Evolutionary conservation across 140 eudicot genomes (phyloP).

Genomic region (Cichorium intybus): DNA sequence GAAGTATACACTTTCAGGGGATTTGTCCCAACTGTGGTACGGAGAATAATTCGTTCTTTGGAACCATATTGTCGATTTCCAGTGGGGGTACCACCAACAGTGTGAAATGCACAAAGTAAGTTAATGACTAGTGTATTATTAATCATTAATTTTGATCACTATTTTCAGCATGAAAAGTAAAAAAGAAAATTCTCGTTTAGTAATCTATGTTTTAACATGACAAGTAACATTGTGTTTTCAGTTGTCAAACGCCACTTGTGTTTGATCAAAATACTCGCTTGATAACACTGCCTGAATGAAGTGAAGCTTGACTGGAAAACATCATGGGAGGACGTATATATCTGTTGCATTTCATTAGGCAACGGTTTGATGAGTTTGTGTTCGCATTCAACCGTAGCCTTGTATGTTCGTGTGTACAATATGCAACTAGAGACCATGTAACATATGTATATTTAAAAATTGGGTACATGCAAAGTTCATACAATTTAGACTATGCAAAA

Average conservation of each 20-base stretch:
- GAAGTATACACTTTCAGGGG: slow-evolving; percentile 44
- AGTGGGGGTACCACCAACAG: slow-evolving; percentile 78
- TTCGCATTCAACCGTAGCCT: slow-evolving; percentile 27
- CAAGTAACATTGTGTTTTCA: slow-evolving; percentile 27
- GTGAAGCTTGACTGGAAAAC: slow-evolving; percentile 46
- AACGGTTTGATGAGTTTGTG: slow-evolving; percentile 20
- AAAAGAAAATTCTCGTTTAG: background rate
- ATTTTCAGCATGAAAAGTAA: background rate
- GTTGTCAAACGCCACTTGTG: slow-evolving; percentile 71
- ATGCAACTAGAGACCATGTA: slow-evolving; percentile 25
- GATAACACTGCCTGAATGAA: slow-evolving; percentile 91
- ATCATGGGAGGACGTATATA: slow-evolving; percentile 24
- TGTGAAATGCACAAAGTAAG: slow-evolving; percentile 84
- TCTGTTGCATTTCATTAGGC: slow-evolving; percentile 12
- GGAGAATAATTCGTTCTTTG: slow-evolving; percentile 89
- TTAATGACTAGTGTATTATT: background rate
- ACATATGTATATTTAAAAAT: slow-evolving; percentile 22
- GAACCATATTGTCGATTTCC: slow-evolving; percentile 78
- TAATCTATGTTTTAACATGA: background rate
- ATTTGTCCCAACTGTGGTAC: slow-evolving; percentile 99
- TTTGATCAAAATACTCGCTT: slow-evolving; percentile 74
- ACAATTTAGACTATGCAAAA: too few relatives aligned
- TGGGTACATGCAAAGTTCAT: background rate
- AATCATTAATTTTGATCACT: background rate
- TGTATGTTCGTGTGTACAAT: slow-evolving; percentile 37